Percentiles rank a stretch among this genome's conserved stretches.
Conservation (phyloP, 306 rosid genomes). For the Castanospermum australe region DNA sequence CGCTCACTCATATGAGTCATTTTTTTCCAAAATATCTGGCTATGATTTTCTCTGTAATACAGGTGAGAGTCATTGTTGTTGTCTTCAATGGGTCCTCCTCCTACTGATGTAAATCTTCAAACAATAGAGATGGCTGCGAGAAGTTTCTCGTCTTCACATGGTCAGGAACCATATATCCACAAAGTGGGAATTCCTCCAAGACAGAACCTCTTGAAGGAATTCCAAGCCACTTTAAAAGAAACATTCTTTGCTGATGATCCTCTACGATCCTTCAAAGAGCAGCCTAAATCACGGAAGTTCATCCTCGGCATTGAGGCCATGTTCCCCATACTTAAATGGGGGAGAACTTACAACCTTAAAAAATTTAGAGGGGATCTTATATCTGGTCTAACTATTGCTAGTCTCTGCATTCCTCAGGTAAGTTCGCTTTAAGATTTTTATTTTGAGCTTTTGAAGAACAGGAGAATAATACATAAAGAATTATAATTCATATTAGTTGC, state of each 20-base stretch:
- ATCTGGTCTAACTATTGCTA: constrained; percentile 94
- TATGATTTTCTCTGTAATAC: constrained; percentile 17
- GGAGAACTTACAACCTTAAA: constrained; percentile 58
- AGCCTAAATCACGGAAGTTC: constrained; percentile 56
- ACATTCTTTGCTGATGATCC: constrained; percentile 92
- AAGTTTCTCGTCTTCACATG: constrained; percentile 43
- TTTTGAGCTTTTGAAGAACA: not conserved
- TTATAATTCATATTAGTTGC: not conserved
- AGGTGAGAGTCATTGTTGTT: constrained; percentile 40
- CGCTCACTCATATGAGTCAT: not conserved
- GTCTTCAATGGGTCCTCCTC: constrained; percentile 46
- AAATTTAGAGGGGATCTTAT: constrained; percentile 82
- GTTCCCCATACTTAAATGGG: constrained; percentile 83
- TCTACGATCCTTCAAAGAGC: constrained; percentile 81
- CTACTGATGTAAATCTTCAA: constrained; percentile 39
- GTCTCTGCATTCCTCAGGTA: constrained; percentile 98
- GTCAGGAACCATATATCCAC: constrained; percentile 42
- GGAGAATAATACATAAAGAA: not conserved
- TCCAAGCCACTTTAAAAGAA: constrained; percentile 63
- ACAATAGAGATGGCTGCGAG: constrained; percentile 40
- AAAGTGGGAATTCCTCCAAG: constrained; percentile 82
- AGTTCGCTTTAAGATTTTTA: constrained; percentile 15
- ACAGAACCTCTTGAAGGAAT: constrained; percentile 77
- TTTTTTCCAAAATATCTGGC: not conserved
- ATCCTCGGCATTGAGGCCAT: constrained; percentile 73